phyloP scores from a whole-genome alignment of 805 yeast species.

The Komagataella pastoris region DNA sequence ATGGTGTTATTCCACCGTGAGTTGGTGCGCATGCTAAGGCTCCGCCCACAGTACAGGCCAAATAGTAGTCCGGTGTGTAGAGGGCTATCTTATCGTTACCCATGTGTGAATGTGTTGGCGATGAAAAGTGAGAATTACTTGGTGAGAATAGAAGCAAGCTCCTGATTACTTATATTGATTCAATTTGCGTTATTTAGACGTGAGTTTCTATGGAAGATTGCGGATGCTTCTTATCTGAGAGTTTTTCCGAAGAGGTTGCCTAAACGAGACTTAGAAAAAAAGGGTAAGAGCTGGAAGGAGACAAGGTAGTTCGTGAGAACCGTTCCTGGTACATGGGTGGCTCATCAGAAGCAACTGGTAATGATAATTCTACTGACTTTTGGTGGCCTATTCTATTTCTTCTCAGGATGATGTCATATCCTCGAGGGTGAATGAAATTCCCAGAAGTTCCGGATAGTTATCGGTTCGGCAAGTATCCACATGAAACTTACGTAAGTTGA shows the following conservation, averaged over 20 bases:
- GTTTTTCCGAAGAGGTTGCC: neutral
- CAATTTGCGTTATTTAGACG: neutral
- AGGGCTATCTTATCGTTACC: constrained; percentile 26
- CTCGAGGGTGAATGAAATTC: neutral
- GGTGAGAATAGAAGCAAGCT: neutral
- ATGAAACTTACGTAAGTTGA: no score
- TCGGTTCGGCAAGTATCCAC: no score
- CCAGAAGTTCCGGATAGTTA: no score
- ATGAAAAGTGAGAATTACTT: neutral
- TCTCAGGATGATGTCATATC: neutral
- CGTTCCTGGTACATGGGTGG: neutral
- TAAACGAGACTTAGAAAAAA: neutral
- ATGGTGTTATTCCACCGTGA: constrained; percentile 84
- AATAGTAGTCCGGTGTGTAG: constrained; percentile 50
- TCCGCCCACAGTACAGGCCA: constrained; percentile 69
- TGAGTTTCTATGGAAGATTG: neutral
- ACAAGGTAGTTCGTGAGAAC: neutral
- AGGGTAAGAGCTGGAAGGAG: neutral
- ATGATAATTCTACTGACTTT: no score
- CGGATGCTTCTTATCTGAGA: neutral
- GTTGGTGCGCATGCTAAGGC: constrained; percentile 87
- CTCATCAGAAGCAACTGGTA: neutral
- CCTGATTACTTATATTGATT: neutral
- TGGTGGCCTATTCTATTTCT: no score
- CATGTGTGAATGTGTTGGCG: neutral